Evolutionary conservation across 768 basidiomycete species (phyloP).

Genomic region (Boletales sp.): DNA sequence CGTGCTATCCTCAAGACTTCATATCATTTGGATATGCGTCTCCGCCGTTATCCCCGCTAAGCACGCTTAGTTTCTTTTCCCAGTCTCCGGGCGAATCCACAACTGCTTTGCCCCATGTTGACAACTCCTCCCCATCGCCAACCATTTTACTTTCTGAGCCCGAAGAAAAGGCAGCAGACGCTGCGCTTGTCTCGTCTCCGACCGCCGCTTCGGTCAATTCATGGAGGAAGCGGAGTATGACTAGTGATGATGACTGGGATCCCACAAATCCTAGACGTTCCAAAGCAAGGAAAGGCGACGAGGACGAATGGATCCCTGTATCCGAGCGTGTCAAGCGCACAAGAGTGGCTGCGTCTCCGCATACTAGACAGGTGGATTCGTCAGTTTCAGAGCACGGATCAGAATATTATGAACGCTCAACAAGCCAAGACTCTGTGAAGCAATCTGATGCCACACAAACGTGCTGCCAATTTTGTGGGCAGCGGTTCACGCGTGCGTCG

Average conservation of each 20-base stretch:
- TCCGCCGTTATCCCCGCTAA: slow-evolving; percentile 14
- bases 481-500: slow-evolving; percentile 17
- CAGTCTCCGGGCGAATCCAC: slow-evolving; percentile 8
- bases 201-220: neutral
- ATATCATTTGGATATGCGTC: neutral
- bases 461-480: slow-evolving; percentile 14
- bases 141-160: no score
- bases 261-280: slow-evolving; percentile 6
- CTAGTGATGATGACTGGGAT: neutral
- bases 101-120: neutral
- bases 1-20: neutral
- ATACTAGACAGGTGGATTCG: neutral
- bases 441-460: neutral
- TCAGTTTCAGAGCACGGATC: neutral
- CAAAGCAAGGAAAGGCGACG: slow-evolving; percentile 15
- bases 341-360: neutral
- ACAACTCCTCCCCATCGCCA: neutral
- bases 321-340: slow-evolving; percentile 4
- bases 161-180: no score
- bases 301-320: slow-evolving; percentile 20
- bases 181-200: neutral
- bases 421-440: neutral
- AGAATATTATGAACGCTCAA: neutral
- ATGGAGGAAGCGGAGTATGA: slow-evolving; percentile 11
- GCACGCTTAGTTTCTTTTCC: slow-evolving; percentile 9